Percentiles rank a stretch among this genome's conserved stretches.
phyloP scores from a whole-genome alignment of 805 yeast species.

The Scheffersomyces lignosus region DNA sequence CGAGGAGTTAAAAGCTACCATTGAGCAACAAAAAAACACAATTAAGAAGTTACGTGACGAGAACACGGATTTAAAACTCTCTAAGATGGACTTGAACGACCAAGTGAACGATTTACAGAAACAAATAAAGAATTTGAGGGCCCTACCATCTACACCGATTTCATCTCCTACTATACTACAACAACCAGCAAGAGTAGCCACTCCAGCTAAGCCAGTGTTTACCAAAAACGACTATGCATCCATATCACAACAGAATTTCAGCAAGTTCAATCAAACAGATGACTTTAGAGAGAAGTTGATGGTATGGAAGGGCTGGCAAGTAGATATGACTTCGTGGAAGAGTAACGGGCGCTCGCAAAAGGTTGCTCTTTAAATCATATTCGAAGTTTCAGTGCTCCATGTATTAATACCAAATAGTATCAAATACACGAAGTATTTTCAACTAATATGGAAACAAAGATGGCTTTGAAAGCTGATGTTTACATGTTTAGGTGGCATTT shows the following conservation, averaged over 20 bases:
- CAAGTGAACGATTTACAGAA: conserved; percentile 29
- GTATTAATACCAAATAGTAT: no score
- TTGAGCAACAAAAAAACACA: conserved; percentile 33
- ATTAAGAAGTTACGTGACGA: conserved; percentile 40
- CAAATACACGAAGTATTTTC: no score
- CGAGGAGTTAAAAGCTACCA: conserved; percentile 20
- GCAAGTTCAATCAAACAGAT: conserved; percentile 30
- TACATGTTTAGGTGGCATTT: no score
- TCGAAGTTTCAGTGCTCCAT: no score
- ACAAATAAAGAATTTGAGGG: conserved; percentile 15
- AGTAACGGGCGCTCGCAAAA: conserved; percentile 53
- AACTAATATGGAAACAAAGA: no score
- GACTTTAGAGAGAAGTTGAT: conserved; percentile 58
- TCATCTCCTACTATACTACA: conserved; percentile 3
- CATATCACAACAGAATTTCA: conserved; percentile 20
- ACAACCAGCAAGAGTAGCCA: conserved; percentile 8
- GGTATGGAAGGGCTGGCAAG: conserved; percentile 82
- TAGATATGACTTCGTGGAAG: conserved; percentile 85
- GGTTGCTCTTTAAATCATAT: conserved; percentile 24
- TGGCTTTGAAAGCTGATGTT: no score
- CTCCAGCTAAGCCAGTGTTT: conserved; percentile 29
- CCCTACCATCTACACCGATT: conserved; percentile 4
- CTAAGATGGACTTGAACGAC: conserved; percentile 39
- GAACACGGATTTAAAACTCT: conserved; percentile 41
- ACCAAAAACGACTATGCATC: conserved; percentile 33